Evolutionary conservation across 257 asterid genomes (phyloP).

Genomic region (Lantana camara): DNA sequence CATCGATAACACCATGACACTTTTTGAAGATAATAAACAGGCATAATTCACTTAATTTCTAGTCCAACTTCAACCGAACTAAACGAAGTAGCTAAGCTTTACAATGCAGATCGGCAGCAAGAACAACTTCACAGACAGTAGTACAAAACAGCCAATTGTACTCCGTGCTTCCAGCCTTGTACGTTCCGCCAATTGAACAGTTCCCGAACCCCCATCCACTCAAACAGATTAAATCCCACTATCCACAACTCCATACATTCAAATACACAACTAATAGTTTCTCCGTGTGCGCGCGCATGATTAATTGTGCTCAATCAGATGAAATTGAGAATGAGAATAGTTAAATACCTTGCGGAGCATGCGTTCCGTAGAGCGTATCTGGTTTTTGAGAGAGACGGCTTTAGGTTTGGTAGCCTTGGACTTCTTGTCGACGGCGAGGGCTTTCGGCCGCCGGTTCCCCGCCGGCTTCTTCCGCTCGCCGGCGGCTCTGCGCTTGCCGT

Average conservation of each 20-base stretch:
- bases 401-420: slow-evolving; percentile 63
- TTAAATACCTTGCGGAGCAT: slow-evolving; percentile 82
- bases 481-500: slow-evolving; percentile 64
- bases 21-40: background rate
- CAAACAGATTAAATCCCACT: background rate
- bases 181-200: slow-evolving; percentile 20
- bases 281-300: background rate
- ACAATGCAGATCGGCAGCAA: background rate
- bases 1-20: background rate
- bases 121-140: background rate
- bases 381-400: slow-evolving; percentile 78
- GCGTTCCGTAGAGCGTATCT: slow-evolving; percentile 86
- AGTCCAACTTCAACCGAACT: background rate
- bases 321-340: slow-evolving; percentile 16
- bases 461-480: slow-evolving; percentile 48
- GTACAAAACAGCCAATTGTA: background rate
- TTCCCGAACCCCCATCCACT: background rate
- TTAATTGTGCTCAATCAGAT: background rate
- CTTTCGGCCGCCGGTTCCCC: slow-evolving; percentile 53
- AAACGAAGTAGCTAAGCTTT: background rate
- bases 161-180: background rate
- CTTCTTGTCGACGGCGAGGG: slow-evolving; percentile 64
- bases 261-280: background rate
- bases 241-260: background rate
- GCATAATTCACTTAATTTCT: background rate